phyloP scores from a whole-genome alignment of 768 basidiomycete genomes.

The Collybiopsis luxurians region DNA sequence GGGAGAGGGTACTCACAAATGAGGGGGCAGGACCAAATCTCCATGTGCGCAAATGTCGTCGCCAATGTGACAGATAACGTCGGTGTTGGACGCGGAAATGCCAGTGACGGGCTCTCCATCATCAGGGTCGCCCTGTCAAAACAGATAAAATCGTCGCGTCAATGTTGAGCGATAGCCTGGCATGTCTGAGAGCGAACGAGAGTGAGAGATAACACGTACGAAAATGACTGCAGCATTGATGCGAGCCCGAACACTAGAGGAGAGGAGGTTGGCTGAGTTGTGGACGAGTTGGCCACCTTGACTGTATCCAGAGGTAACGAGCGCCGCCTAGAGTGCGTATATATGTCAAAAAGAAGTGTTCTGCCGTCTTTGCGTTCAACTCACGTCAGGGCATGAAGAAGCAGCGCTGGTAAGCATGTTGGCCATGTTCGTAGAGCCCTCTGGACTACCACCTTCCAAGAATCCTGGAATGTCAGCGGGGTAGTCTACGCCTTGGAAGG shows the following conservation, averaged over 20 bases:
- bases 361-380: not conserved
- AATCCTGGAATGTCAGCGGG: conserved; percentile 16
- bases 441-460: conserved; percentile 15
- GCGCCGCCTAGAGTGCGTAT: too few species aligned
- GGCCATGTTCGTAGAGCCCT: conserved; percentile 18
- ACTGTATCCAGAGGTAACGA: conserved; percentile 23
- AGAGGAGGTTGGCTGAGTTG: conserved; percentile 31
- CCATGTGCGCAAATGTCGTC: conserved; percentile 31
- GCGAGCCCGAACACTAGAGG: conserved; percentile 21
- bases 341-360: too few species aligned
- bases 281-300: conserved; percentile 34
- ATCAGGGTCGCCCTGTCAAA: conserved; percentile 29
- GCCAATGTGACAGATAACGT: conserved; percentile 27
- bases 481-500: conserved; percentile 18
- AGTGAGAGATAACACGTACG: not conserved
- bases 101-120: conserved; percentile 26
- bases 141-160: not conserved
- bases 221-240: conserved; percentile 32
- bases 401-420: conserved; percentile 1
- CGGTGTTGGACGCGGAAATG: conserved; percentile 19
- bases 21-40: conserved; percentile 19
- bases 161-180: not conserved
- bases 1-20: conserved; percentile 13
- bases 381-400: conserved; percentile 20
- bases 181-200: not conserved